Evolutionary conservation across 306 rosid genomes (phyloP).

Genomic region (Crotalaria pallida): DNA sequence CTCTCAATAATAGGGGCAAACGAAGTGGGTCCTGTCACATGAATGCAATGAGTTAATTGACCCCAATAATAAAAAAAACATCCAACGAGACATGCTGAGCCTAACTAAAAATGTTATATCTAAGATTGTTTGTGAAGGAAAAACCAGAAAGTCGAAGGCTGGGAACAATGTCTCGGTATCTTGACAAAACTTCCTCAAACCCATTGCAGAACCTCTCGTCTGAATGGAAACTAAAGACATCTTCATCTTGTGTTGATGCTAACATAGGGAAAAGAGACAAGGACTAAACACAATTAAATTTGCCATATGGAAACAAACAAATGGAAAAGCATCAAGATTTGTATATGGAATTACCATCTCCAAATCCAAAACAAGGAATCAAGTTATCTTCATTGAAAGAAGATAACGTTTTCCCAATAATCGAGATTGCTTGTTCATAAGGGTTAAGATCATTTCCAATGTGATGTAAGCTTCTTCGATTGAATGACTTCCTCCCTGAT

Average conservation of each 20-base stretch:
- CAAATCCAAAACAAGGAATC: constrained; percentile 76
- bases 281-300: too few relatives aligned
- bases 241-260: constrained; percentile 69
- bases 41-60: too few relatives aligned
- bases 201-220: constrained; percentile 50
- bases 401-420: constrained; percentile 65
- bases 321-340: too few relatives aligned
- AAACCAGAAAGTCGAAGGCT: constrained; percentile 56
- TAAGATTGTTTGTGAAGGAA: too few relatives aligned
- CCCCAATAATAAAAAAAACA: too few relatives aligned
- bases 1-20: too few relatives aligned
- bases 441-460: constrained; percentile 34
- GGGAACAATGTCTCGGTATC: constrained; percentile 59
- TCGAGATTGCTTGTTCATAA: constrained; percentile 67
- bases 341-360: constrained; percentile 43
- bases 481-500: constrained; percentile 75
- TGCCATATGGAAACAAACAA: too few relatives aligned
- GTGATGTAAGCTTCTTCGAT: constrained; percentile 76
- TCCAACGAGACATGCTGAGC: too few relatives aligned
- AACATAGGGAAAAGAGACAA: background rate
- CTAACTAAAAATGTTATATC: too few relatives aligned
- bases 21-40: too few relatives aligned
- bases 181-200: constrained; percentile 61
- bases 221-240: constrained; percentile 55
- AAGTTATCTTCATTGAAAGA: constrained; percentile 64